A percentile compares a stretch with the other conserved stretches of the same genome.
These are phyloP conservation scores for Coniochaeta hoffmannii DNA, from an alignment of 2,329 filamentous ascomycete genomes.

Conservation along the genomic window DNA sequence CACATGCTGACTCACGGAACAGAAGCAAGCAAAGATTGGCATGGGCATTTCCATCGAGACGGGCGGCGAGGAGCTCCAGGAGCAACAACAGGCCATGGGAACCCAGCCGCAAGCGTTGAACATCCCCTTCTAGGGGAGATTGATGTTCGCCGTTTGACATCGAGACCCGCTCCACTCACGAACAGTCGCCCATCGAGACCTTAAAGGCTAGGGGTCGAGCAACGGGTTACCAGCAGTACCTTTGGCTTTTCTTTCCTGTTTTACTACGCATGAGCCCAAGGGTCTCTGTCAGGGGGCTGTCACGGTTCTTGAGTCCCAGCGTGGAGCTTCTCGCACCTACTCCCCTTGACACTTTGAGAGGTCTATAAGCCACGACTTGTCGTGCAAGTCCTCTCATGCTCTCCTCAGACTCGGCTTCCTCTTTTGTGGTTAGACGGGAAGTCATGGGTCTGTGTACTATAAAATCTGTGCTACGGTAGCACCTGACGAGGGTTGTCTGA, in stretches of 20 bases:
- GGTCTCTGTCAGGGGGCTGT: not conserved
- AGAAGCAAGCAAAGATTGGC: slow-evolving; percentile 95
- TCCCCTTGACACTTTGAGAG: no score
- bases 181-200: not conserved
- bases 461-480: not conserved
- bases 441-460: slow-evolving; percentile 1
- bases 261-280: not conserved
- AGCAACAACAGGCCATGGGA: slow-evolving; percentile 63
- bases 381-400: not conserved
- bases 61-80: slow-evolving; percentile 76
- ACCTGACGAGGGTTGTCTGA: not conserved
- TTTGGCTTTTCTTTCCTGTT: not conserved
- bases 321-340: not conserved
- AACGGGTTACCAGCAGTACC: not conserved
- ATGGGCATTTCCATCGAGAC: slow-evolving; percentile 89
- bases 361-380: no score
- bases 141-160: not conserved
- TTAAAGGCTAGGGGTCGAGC: not conserved
- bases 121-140: slow-evolving; percentile 54
- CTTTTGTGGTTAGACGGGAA: not conserved
- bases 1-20: slow-evolving; percentile 18
- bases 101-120: slow-evolving; percentile 42
- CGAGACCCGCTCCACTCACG: not conserved
- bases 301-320: not conserved
- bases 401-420: not conserved